Conservation (phyloP, 257 asterid species). For the Coffea eugenioides region DNA sequence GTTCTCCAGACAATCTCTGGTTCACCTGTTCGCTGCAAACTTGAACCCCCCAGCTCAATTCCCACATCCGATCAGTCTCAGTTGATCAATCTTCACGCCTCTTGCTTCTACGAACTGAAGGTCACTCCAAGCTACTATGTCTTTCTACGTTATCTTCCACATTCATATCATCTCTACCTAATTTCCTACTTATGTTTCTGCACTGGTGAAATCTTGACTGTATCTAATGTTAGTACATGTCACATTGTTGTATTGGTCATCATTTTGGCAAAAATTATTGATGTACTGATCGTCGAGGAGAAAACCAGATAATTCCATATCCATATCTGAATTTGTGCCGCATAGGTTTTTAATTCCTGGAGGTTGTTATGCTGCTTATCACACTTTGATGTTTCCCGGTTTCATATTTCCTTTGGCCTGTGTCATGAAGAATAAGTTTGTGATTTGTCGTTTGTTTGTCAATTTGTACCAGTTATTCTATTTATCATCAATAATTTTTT, state of each 20-base stretch:
- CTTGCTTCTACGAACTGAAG: conserved; percentile 87
- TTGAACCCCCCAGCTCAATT: conserved; percentile 58
- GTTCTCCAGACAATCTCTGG: conserved; percentile 72
- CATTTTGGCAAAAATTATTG: neutral
- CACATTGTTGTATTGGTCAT: neutral
- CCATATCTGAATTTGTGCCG: neutral
- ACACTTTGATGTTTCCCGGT: neutral
- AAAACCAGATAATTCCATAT: neutral
- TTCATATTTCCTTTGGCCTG: neutral
- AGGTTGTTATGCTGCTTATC: neutral
- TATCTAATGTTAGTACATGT: neutral
- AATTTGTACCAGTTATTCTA: neutral
- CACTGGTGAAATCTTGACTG: neutral
- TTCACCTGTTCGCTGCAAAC: conserved; percentile 75
- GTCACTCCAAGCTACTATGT: conserved; percentile 27
- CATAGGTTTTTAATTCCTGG: neutral
- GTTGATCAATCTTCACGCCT: conserved; percentile 71
- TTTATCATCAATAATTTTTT: too few relatives aligned
- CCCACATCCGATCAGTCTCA: conserved; percentile 48
- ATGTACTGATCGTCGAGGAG: neutral
- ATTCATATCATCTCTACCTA: too few relatives aligned
- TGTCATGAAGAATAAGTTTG: neutral
- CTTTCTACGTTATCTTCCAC: neutral
- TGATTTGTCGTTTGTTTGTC: neutral
- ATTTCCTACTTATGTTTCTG: too few relatives aligned